Conservation (phyloP, 148 eudicot species). For the Rhododendron henanense region DNA sequence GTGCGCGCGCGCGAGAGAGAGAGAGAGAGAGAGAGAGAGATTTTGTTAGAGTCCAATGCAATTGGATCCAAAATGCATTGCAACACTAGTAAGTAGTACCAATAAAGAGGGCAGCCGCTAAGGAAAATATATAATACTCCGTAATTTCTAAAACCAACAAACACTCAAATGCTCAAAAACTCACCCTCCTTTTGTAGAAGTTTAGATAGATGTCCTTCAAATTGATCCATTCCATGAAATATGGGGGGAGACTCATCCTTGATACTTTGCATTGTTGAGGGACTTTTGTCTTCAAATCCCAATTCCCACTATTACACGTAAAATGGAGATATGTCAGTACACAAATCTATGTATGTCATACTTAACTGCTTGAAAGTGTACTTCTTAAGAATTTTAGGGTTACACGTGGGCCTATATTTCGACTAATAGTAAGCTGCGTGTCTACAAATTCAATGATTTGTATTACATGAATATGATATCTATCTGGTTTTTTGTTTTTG, state of each 20-base stretch:
- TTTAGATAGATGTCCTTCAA: conserved; percentile 82
- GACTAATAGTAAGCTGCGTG: background rate
- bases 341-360: background rate
- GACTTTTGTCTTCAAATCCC: conserved; percentile 96
- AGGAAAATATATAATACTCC: background rate
- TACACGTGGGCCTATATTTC: background rate
- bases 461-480: background rate
- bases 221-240: conserved; percentile 97
- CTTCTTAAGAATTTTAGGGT: too few relatives aligned
- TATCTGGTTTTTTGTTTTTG: background rate
- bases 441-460: background rate
- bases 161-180: conserved; percentile 14
- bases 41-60: too few relatives aligned
- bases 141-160: background rate
- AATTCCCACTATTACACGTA: conserved; percentile 68
- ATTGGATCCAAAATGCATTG: background rate
- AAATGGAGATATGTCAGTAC: conserved; percentile 10
- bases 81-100: background rate
- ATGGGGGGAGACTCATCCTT: conserved; percentile 68
- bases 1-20: background rate
- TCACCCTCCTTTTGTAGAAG: conserved; percentile 77
- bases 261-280: conserved; percentile 90
- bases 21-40: background rate
- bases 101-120: background rate
- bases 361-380: background rate